Conservation (phyloP, 1,284 basidiomycete species). For the Polyporus tsugae region DNA sequence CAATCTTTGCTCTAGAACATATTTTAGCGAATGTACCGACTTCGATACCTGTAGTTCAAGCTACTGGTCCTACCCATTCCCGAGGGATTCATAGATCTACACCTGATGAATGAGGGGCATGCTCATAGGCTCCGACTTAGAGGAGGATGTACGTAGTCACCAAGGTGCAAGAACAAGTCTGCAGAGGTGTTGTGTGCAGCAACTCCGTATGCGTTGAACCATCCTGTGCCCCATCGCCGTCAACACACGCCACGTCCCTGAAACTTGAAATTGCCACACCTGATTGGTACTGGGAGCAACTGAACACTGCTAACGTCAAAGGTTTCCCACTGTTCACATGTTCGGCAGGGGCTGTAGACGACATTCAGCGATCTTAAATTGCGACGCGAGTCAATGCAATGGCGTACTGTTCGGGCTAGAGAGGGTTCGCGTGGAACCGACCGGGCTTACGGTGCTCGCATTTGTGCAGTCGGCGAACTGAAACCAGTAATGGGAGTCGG, state of each 20-base stretch:
- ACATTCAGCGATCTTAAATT: neutral
- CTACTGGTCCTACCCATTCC: constrained; percentile 49
- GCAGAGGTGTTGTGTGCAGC: constrained; percentile 64
- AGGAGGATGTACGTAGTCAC: constrained; percentile 61
- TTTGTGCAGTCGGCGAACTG: constrained; percentile 68
- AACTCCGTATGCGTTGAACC: constrained; percentile 74
- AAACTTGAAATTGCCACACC: constrained; percentile 39
- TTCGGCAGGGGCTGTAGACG: constrained; percentile 52
- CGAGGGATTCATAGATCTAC: constrained; percentile 61
- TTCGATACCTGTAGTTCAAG: neutral
- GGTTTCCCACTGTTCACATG: constrained; percentile 64
- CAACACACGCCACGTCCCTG: neutral
- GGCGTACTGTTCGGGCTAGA: constrained; percentile 53
- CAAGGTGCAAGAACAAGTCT: constrained; percentile 70
- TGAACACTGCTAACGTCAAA: constrained; percentile 65
- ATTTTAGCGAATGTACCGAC: neutral
- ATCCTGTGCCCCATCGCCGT: constrained; percentile 48
- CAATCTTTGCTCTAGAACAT: constrained; percentile 51
- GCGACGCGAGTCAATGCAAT: neutral
- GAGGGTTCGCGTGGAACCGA: constrained; percentile 60
- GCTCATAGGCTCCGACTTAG: neutral
- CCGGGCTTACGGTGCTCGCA: constrained; percentile 51
- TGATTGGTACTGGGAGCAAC: constrained; percentile 63
- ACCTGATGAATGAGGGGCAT: no score
- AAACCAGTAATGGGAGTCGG: constrained; percentile 69